A percentile compares a stretch with the other conserved stretches of the same genome.
These are phyloP conservation scores for Sanguinoderma infundibulare DNA, from an alignment of 1,284 basidiomycete species.

Conservation along the genomic window DNA sequence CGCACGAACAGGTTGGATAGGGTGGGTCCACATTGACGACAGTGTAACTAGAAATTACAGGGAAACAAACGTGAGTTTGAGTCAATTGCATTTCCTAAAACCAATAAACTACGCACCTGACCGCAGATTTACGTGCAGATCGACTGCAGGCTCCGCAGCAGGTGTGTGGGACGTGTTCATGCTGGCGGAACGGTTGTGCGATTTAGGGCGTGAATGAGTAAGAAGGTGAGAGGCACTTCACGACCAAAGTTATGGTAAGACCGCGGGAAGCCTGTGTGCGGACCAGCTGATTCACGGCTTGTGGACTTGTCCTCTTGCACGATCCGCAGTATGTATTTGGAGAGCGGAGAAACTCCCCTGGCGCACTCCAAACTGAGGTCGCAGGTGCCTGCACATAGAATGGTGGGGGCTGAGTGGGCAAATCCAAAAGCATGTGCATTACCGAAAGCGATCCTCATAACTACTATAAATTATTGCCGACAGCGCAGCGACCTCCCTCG, in stretches of 20 bases:
- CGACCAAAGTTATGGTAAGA: not conserved
- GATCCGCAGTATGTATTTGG: not conserved
- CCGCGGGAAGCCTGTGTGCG: not conserved
- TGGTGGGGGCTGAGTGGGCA: not conserved
- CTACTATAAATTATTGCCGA: slow-evolving; percentile 43
- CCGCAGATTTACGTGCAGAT: slow-evolving; percentile 5
- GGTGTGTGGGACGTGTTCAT: slow-evolving; percentile 9
- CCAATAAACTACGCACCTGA: slow-evolving; percentile 3
- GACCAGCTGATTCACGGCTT: not conserved
- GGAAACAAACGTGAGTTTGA: not conserved
- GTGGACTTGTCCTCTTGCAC: not conserved
- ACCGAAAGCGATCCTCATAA: slow-evolving; percentile 41
- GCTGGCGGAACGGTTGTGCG: not conserved
- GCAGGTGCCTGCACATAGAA: not conserved
- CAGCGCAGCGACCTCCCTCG: slow-evolving; percentile 38
- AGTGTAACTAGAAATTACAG: slow-evolving; percentile 7
- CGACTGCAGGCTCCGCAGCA: slow-evolving; percentile 11
- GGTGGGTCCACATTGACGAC: slow-evolving; percentile 24
- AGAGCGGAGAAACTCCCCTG: not conserved
- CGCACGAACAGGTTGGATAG: not conserved
- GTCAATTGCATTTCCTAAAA: not conserved
- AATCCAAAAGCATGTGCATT: slow-evolving; percentile 21
- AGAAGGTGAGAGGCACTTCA: not conserved
- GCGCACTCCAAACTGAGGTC: not conserved
- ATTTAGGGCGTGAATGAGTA: not conserved